Percentiles rank a stretch among this genome's conserved stretches.
Evolutionary conservation across 257 asterid species (phyloP).

Genomic region (Nicotiana knightiana): DNA sequence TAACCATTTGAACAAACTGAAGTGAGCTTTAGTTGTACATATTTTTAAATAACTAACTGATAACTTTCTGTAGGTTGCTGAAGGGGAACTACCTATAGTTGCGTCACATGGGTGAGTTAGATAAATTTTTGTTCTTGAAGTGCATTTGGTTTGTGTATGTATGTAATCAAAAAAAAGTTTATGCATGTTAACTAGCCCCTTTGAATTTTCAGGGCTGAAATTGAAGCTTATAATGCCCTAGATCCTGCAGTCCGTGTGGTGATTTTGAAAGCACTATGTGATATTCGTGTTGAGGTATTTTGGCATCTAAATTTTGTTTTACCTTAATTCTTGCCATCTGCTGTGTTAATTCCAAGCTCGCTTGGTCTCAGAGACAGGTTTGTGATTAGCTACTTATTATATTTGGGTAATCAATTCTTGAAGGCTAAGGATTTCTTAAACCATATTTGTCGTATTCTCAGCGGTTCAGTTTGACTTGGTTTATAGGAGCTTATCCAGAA

Average conservation of each 20-base stretch:
- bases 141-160: not conserved
- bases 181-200: not conserved
- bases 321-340: not conserved
- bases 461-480: not conserved
- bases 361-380: not conserved
- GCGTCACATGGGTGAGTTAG: conserved; percentile 91
- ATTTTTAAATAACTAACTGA: conserved; percentile 18
- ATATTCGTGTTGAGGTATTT: conserved; percentile 96
- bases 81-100: conserved; percentile 92
- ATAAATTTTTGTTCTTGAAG: conserved; percentile 9
- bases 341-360: not conserved
- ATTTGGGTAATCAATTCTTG: not conserved
- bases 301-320: conserved; percentile 13
- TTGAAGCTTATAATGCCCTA: conserved; percentile 68
- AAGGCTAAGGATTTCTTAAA: not conserved
- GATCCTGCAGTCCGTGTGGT: conserved; percentile 90
- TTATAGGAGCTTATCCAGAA: not conserved
- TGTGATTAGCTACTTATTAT: not conserved
- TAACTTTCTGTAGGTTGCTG: conserved; percentile 67
- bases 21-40: conserved; percentile 9
- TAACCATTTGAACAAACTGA: conserved; percentile 13
- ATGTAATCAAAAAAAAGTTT: not conserved
- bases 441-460: not conserved
- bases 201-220: conserved; percentile 60
- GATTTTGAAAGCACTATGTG: conserved; percentile 93